phyloP scores from a whole-genome alignment of 1,284 basidiomycete genomes.

The Sutorius eximius region DNA sequence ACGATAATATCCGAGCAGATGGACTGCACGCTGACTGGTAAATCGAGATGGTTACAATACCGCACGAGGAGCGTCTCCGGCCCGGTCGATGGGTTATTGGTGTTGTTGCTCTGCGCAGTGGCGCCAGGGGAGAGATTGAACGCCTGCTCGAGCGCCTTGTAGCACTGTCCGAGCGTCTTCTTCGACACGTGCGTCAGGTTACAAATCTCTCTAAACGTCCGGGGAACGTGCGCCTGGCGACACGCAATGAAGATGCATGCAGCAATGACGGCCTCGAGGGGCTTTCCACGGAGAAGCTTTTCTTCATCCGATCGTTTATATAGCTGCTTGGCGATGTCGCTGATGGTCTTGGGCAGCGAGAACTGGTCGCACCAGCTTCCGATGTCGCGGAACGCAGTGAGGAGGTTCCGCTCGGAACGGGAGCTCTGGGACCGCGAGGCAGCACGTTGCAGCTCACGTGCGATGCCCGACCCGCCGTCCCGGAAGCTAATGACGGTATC shows the following conservation, averaged over 20 bases:
- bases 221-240: slow-evolving; percentile 88
- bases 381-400: slow-evolving; percentile 89
- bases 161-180: slow-evolving; percentile 93
- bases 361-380: slow-evolving; percentile 94
- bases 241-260: slow-evolving; percentile 99
- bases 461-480: slow-evolving; percentile 91
- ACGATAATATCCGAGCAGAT: slow-evolving; percentile 86
- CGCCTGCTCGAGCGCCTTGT: slow-evolving; percentile 90
- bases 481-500: slow-evolving; percentile 94
- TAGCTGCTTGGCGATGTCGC: slow-evolving; percentile 94
- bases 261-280: slow-evolving; percentile 90
- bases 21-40: slow-evolving; percentile 81
- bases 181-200: slow-evolving; percentile 92
- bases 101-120: slow-evolving; percentile 44
- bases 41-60: slow-evolving; percentile 90
- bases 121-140: slow-evolving; percentile 84
- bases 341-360: slow-evolving; percentile 91
- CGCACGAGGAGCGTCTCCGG: slow-evolving; percentile 90
- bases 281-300: slow-evolving; percentile 89
- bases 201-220: slow-evolving; percentile 96
- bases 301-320: slow-evolving; percentile 98
- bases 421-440: slow-evolving; percentile 75
- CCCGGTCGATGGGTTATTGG: slow-evolving; percentile 49
- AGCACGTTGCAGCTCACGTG: slow-evolving; percentile 91
- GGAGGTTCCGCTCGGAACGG: slow-evolving; percentile 81